These are phyloP conservation scores for Prunus yedoensis DNA, from an alignment of 331 rosid species.

Conservation along the genomic window DNA sequence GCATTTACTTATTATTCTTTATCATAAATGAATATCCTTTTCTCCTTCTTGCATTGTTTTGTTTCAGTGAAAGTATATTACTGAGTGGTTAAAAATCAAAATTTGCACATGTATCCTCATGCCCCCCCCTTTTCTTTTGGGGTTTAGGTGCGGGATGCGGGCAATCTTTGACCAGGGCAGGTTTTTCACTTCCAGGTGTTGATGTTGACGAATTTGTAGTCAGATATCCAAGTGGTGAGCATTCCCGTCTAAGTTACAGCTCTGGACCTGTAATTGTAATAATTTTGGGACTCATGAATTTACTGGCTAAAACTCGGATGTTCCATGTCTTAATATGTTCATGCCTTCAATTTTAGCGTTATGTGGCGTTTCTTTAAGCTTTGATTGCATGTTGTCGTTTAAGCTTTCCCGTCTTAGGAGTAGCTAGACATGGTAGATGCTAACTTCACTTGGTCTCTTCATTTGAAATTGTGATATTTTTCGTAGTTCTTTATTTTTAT, in stretches of 20 bases:
- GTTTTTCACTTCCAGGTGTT: constrained; percentile 87
- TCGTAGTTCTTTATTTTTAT: too few species aligned
- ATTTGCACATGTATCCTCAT: neutral
- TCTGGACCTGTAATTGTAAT: too few species aligned
- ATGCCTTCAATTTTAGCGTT: neutral
- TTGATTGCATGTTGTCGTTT: neutral
- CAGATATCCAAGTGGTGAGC: constrained; percentile 84
- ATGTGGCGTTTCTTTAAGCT: neutral
- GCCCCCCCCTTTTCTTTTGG: neutral
- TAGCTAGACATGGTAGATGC: neutral
- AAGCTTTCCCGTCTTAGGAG: neutral
- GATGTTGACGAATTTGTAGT: constrained; percentile 86
- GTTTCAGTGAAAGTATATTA: neutral
- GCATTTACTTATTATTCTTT: neutral
- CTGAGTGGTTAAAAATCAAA: neutral
- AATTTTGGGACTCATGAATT: too few species aligned
- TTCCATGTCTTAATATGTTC: neutral
- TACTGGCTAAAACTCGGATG: neutral
- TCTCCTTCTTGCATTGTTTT: neutral
- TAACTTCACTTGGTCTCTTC: neutral
- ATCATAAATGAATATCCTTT: neutral
- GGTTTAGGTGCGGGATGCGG: constrained; percentile 92
- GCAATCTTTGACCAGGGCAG: constrained; percentile 98
- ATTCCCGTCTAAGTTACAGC: too few species aligned
- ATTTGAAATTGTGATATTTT: neutral